A percentile compares a stretch with the other conserved stretches of the same genome.
Evolutionary conservation across 202 grass and related monocot species (phyloP).

Genomic region (Carex arenaria): DNA sequence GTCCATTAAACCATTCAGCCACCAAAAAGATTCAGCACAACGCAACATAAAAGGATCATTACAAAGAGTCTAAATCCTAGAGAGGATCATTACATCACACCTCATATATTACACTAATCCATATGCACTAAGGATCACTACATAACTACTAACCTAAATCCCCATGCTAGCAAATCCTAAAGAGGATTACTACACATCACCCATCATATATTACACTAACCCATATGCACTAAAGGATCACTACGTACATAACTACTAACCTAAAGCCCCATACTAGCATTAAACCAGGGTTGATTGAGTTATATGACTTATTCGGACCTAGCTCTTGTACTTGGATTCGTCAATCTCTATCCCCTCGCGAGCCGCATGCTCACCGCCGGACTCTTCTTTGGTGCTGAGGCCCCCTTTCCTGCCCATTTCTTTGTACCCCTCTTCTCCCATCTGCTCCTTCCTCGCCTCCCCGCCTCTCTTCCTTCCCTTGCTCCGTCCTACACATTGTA

Average conservation of each 20-base stretch:
- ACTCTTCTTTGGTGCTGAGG: slow-evolving; percentile 25
- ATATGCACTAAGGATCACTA: too few relatives aligned
- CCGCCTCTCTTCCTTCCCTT: slow-evolving; percentile 22
- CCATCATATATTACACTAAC: neutral
- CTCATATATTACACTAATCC: neutral
- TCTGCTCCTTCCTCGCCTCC: slow-evolving; percentile 53
- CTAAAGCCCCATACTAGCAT: neutral
- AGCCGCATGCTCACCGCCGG: slow-evolving; percentile 1
- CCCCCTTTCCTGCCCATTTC: slow-evolving; percentile 54
- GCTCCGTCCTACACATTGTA: neutral
- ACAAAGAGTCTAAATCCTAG: too few relatives aligned
- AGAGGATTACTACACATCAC: too few relatives aligned
- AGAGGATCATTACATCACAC: neutral
- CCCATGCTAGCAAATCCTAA: too few relatives aligned
- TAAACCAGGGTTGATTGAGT: neutral
- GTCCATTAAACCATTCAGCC: neutral
- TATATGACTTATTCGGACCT: neutral
- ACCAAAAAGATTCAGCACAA: too few relatives aligned
- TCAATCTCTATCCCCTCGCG: slow-evolving; percentile 22
- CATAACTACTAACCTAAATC: neutral
- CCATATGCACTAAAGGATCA: too few relatives aligned
- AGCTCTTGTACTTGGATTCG: slow-evolving; percentile 22
- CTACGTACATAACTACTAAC: neutral
- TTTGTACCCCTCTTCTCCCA: slow-evolving; percentile 52
- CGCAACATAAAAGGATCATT: too few relatives aligned